phyloP scores from a whole-genome alignment of 2,329 filamentous ascomycete genomes.

The Plectosphaerella sp. region DNA sequence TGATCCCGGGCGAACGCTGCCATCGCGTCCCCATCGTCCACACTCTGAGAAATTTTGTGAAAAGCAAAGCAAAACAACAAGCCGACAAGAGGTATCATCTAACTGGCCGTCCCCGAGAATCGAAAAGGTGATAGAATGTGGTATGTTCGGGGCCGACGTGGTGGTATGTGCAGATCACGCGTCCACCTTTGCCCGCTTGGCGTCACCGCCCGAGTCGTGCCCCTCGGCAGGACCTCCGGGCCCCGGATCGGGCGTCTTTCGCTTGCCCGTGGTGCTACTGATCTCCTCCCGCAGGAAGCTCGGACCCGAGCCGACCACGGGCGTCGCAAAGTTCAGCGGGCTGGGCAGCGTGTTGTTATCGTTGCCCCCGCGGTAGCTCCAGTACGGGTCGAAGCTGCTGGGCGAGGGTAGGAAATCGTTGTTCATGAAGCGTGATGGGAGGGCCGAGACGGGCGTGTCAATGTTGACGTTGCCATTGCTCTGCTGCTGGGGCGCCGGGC shows the following conservation, averaged over 20 bases:
- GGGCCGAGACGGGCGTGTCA: slow-evolving; percentile 79
- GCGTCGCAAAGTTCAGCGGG: slow-evolving; percentile 89
- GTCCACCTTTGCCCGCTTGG: slow-evolving; percentile 51
- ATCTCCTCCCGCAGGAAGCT: slow-evolving; percentile 59
- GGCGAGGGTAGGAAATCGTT: slow-evolving; percentile 86
- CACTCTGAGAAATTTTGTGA: no score
- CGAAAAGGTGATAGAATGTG: neutral
- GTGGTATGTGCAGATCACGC: slow-evolving; percentile 18
- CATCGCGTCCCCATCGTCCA: no score
- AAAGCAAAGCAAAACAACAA: neutral
- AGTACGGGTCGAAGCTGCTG: slow-evolving; percentile 88
- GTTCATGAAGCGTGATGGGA: slow-evolving; percentile 87
- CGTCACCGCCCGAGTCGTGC: slow-evolving; percentile 37
- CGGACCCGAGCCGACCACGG: slow-evolving; percentile 57
- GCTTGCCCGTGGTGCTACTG: slow-evolving; percentile 33
- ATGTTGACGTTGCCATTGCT: slow-evolving; percentile 35
- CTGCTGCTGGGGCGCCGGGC: slow-evolving; percentile 71
- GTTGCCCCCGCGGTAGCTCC: slow-evolving; percentile 66
- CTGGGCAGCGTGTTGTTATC: slow-evolving; percentile 88
- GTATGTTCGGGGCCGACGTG: neutral
- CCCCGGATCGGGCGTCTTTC: slow-evolving; percentile 52
- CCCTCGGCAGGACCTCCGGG: slow-evolving; percentile 34
- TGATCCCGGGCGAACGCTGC: no score
- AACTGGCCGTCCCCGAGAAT: slow-evolving; percentile 6
- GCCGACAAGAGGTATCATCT: slow-evolving; percentile 12